Base-by-base conservation (phyloP, 345 rosid genomes). In the Eucalyptus dawsonii region DNA sequence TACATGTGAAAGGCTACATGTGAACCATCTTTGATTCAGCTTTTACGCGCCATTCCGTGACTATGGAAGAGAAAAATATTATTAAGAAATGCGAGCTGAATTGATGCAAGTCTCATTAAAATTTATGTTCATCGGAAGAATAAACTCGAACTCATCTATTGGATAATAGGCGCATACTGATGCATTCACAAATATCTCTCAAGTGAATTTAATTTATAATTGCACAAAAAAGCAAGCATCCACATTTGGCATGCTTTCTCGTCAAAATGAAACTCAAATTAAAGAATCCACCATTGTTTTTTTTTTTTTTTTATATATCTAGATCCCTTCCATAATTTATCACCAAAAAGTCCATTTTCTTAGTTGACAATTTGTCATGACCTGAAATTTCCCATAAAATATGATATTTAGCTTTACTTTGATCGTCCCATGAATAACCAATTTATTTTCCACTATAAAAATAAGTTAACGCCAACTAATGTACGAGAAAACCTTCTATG, bases 131-230 rank as follows among this genome's bases (percentile, higher is more conserved):
- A 65, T 65, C 4, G 0, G 19, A 65, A n/a, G 21, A 65, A n/a
- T 65, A n/a, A 65, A 7, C 37, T 2, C 11, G 2, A 14, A 7
- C 76, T 14, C 76, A n/a, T n/a, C 37, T 65, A 16, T 65, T 14
- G 6, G 9, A n/a, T 65, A n/a, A 65, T 0, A 65, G 1, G 5
- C 2, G 21, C 0, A 5, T 62, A 6, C 0, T 2, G 9, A 62
- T 29, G 17, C 34, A 29, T 29, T 29, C 34, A 62, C 76, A 14
- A n/a, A n/a, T 65, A 65, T 65, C 11, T 65, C 19, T 65, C 37
- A 0, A 7, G 76, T 8, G 34, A n/a, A 29, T 3, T 65, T 31
- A 65, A 29, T n/a, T 65, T 65, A 65, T n/a, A 65, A 65, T 65
- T 14, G 6, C 37, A 65, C 19, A 9, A 65, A 65, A 65, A n/a